phyloP scores from a whole-genome alignment of 306 rosid species.

The Sicyos edulis region DNA sequence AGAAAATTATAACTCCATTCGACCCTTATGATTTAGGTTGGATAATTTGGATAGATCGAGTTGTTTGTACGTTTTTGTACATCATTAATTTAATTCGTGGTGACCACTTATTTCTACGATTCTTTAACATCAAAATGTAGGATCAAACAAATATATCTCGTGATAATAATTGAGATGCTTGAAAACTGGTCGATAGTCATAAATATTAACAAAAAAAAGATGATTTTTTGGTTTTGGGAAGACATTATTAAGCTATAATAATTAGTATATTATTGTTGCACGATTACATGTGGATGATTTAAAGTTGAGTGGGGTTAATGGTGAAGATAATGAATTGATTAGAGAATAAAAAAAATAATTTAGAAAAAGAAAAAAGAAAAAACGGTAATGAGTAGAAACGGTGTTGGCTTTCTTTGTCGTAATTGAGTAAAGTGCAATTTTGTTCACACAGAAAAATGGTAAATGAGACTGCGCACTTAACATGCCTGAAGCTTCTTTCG shows the following conservation, averaged over 20 bases:
- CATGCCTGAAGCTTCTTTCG: neutral
- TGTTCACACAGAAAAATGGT: neutral
- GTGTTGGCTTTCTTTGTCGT: neutral
- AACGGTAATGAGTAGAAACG: slow-evolving; percentile 7
- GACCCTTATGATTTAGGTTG: too few relatives aligned
- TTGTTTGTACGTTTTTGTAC: too few relatives aligned
- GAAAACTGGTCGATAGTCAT: too few relatives aligned
- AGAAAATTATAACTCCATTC: too few relatives aligned
- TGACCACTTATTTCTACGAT: too few relatives aligned
- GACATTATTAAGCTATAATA: neutral
- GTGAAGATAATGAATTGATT: neutral
- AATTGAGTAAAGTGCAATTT: slow-evolving; percentile 14
- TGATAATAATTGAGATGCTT: too few relatives aligned
- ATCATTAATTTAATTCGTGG: too few relatives aligned
- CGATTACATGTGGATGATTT: neutral
- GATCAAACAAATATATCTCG: too few relatives aligned
- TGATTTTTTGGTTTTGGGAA: neutral
- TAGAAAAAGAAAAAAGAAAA: too few relatives aligned
- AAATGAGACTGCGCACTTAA: slow-evolving; percentile 27
- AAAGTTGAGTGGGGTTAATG: neutral
- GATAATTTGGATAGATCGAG: too few relatives aligned
- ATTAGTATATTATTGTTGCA: neutral
- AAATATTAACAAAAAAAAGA: too few relatives aligned
- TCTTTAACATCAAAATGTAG: too few relatives aligned
- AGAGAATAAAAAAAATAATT: neutral